Evolutionary conservation across 345 rosid species (phyloP), one percentile per base, ranked within the genome.

Genomic region (Pistacia atlantica): DNA sequence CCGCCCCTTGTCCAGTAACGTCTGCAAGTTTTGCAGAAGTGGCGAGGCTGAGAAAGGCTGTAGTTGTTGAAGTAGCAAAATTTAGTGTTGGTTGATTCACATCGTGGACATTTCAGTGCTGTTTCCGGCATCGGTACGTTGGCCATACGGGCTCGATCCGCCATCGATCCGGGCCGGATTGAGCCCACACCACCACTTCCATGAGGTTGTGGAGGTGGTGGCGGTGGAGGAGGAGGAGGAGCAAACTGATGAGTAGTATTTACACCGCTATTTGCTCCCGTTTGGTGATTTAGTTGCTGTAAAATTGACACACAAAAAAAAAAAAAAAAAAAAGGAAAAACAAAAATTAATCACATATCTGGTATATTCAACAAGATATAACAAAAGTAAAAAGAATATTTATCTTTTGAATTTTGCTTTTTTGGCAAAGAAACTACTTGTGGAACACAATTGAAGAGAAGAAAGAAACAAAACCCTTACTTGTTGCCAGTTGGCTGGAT

Each of bases 1-100:
- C 98, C 98, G 0, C 98, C 98, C 82, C 93, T 83, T 10, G 99
- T 95, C 99, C 99, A 95, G 91, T 95, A 95, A 86, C 99, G 84
- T 71, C 98, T 82, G 79, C 99, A 95, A 28, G 98, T 90, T 56
- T 93, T 95, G 88, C 99, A 95, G 74, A 93, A 95, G 93, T 95
- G 99, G 17, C 99, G 91, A 65, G 99, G 99, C 92, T 95, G 99
- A 7, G 97, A 66, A 56, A 92, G 97, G 72, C 95, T 92, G 87
- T 95, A 95, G 93, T 95, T 95, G 89, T 95, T 95, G 87, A 91
- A 95, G 84, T 95, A 95, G 80, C 98, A 95, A 78, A 95, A 95
- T 79, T 95, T 93, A 8, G 99, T 95, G 89, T 95, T 95, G 62
- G 89, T 87, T 1, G 98, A 95, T 61, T 95, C 98, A 52, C 99